Evolutionary conservation across 106 monocot genomes (phyloP).

Genomic region (Vanilla planifolia): DNA sequence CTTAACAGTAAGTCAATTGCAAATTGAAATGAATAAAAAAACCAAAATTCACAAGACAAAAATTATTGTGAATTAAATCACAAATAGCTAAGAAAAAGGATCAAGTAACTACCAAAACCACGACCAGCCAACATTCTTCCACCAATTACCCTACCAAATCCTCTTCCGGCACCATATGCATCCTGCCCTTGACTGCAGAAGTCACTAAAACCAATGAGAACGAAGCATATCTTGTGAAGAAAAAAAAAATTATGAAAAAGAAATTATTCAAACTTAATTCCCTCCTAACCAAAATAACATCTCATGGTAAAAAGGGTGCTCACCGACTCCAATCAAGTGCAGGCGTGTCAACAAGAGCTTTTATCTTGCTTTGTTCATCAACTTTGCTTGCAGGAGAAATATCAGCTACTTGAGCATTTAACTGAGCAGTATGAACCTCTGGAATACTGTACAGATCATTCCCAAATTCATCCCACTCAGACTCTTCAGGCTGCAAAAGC

Average conservation of each 20-base stretch:
- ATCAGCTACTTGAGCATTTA: slow-evolving; percentile 34
- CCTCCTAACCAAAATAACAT: neutral
- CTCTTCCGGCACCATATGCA: slow-evolving; percentile 69
- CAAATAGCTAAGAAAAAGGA: neutral
- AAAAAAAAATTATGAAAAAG: neutral
- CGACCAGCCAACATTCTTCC: slow-evolving; percentile 73
- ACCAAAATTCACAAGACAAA: neutral
- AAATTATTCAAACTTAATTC: neutral
- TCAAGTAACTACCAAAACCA: slow-evolving; percentile 64
- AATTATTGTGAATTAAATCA: neutral
- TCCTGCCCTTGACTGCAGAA: slow-evolving; percentile 63
- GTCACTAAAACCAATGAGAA: slow-evolving; percentile 5
- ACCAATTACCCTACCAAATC: slow-evolving; percentile 90
- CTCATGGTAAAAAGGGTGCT: neutral
- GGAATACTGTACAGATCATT: slow-evolving; percentile 85
- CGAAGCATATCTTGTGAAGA: neutral
- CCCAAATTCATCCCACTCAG: slow-evolving; percentile 98
- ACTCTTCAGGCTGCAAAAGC: slow-evolving; percentile 76
- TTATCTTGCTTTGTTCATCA: slow-evolving; percentile 92
- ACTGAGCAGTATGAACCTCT: slow-evolving; percentile 48
- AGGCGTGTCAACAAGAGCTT: slow-evolving; percentile 83
- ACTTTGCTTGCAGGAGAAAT: slow-evolving; percentile 35
- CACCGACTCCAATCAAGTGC: slow-evolving; percentile 86
- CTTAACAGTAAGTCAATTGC: neutral
- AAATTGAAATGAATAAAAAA: neutral